phyloP scores from a whole-genome alignment of 257 asterid genomes.

The Fraxinus quadrangulata region DNA sequence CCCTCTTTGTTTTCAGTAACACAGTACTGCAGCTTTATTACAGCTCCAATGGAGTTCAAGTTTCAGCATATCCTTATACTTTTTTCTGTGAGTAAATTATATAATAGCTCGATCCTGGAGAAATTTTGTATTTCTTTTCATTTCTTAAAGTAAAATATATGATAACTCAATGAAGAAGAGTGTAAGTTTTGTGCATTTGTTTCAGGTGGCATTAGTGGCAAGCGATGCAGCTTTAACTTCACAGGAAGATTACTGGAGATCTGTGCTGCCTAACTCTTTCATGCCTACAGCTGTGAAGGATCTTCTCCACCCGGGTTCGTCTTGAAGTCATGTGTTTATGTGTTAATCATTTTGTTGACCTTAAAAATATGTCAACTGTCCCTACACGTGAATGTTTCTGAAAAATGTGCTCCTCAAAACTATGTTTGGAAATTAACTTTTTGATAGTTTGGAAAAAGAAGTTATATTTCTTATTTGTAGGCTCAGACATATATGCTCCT shows the following conservation, averaged over 20 bases:
- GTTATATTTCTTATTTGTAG: too few relatives aligned
- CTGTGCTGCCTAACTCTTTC: slow-evolving; percentile 66
- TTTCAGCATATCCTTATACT: slow-evolving; percentile 43
- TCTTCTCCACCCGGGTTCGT: slow-evolving; percentile 38
- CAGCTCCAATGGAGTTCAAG: slow-evolving; percentile 48
- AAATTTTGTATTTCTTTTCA: background rate
- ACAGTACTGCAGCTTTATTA: slow-evolving; percentile 15
- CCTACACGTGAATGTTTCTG: too few relatives aligned
- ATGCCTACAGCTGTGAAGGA: slow-evolving; percentile 73
- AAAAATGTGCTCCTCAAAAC: too few relatives aligned
- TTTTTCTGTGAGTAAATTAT: slow-evolving; percentile 61
- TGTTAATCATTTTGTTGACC: too few relatives aligned
- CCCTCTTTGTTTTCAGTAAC: background rate
- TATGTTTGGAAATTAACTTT: too few relatives aligned
- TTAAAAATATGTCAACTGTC: too few relatives aligned
- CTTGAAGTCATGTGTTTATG: background rate
- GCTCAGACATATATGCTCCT: background rate
- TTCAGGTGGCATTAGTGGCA: slow-evolving; percentile 54
- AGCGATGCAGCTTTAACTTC: slow-evolving; percentile 67
- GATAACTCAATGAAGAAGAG: background rate
- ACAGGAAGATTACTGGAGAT: slow-evolving; percentile 61
- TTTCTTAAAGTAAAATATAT: slow-evolving; percentile 53
- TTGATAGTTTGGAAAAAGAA: too few relatives aligned
- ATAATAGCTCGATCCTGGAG: background rate
- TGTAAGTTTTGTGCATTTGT: background rate